phyloP scores from a whole-genome alignment of 495 filamentous ascomycete species.

The Parathielavia appendiculata region DNA sequence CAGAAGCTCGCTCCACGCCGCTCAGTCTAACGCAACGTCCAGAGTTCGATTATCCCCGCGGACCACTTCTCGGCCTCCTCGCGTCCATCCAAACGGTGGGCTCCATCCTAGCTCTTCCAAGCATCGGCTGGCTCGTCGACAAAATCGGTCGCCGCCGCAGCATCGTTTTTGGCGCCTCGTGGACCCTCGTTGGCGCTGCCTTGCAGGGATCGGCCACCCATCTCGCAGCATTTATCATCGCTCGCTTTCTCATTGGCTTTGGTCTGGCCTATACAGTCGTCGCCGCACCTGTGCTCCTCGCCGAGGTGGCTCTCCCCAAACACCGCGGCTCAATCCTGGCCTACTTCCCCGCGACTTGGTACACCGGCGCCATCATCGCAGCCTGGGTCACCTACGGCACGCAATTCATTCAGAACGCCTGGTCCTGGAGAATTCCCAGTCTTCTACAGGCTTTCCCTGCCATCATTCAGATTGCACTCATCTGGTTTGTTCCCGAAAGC shows the following conservation, averaged over 20 bases:
- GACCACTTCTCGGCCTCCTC: too few species aligned
- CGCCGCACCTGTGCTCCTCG: constrained; percentile 56
- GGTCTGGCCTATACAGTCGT: constrained; percentile 60
- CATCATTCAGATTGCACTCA: constrained; percentile 51
- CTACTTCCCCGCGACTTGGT: constrained; percentile 63
- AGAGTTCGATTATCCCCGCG: too few species aligned
- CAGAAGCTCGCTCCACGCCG: too few species aligned
- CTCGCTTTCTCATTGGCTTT: constrained; percentile 59
- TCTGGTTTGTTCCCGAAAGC: constrained; percentile 56
- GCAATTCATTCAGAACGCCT: constrained; percentile 49
- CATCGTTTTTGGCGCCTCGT: too few species aligned
- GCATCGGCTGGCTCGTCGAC: too few species aligned
- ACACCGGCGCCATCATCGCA: constrained; percentile 57
- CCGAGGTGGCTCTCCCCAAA: constrained; percentile 61
- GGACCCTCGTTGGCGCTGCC: too few species aligned
- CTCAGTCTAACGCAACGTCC: too few species aligned
- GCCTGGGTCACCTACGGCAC: constrained; percentile 56
- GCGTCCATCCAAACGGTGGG: too few species aligned
- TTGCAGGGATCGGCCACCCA: too few species aligned
- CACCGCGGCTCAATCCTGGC: constrained; percentile 59
- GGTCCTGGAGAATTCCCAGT: constrained; percentile 63
- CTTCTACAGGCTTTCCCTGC: constrained; percentile 52
- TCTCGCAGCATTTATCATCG: too few species aligned
- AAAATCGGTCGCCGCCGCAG: too few species aligned
- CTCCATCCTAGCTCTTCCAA: too few species aligned